Base-by-base conservation (phyloP, 345 rosid species). In the Gossypium mustelinum region DNA sequence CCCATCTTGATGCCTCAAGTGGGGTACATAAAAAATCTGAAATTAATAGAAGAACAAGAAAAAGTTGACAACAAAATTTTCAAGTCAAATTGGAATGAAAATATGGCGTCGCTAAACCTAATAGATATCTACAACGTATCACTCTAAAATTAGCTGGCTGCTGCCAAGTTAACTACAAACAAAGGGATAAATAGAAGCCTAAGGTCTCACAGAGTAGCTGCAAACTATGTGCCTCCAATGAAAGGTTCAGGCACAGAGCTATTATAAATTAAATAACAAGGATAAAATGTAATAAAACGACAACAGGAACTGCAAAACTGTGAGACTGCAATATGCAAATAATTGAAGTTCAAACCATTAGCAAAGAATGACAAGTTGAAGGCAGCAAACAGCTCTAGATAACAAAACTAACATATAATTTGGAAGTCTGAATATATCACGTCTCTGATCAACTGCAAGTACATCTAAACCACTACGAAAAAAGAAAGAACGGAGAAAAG, bases 301-400 rank as follows among this genome's bases (percentile, higher is more conserved):
- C 85, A 87, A 70, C 43, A 68, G 14, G 43, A 68, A 43, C 58
- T 25, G 89, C 81, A 83, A 68, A 84, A 81, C 81, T 74, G 58
- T 43, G 71, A 68, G 20, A 39, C 78, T 73, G 78, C 56, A 67
- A 79, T 64, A 73, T 60, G 71, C 72, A 69, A 17, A 78, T 75
- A 59, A 65, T 59, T 9, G 24, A 66, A 61, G 47, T 17, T 73
- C 34, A 72, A 50, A 73, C 16, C 43, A 73, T n/a, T 13, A 9
- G 24, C 17, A 39, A 73, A 74, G 64, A 51, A 54, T 62, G 68
- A 60, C 43, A 9, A 70, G n/a, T 48, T 22, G 12, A 50, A 44
- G 5, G 9, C 11, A 51, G 64, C 17, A 68, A 22, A 11, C 50
- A 24, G 34, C 57, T 14, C 71, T 22, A 54, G 44, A 18, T 41